Conservation (phyloP, 148 eudicot genomes). For the Gaultheria prostrata region DNA sequence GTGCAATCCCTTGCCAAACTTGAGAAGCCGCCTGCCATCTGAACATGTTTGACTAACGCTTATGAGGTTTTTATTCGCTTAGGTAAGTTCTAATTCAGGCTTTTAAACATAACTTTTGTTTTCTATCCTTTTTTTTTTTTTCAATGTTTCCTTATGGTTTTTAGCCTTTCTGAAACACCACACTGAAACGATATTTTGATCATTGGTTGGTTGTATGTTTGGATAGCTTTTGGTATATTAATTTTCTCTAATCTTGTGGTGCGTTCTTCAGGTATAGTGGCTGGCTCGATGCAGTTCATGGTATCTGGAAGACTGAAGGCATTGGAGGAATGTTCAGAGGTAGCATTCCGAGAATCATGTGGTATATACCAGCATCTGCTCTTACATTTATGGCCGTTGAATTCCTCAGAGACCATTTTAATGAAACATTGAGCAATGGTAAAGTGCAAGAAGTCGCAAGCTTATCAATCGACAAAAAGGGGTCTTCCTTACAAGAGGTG, state of each 20-base stretch:
- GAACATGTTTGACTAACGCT: background rate
- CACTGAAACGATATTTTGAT: background rate
- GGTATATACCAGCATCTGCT: slow-evolving; percentile 94
- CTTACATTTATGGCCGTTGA: slow-evolving; percentile 93
- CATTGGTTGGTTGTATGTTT: background rate
- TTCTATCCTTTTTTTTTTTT: too few relatives aligned
- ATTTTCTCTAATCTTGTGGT: background rate
- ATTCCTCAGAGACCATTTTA: slow-evolving; percentile 71
- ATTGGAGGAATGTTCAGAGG: slow-evolving; percentile 68
- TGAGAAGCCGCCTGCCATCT: background rate
- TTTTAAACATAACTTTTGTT: background rate
- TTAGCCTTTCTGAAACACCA: background rate
- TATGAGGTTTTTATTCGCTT: background rate
- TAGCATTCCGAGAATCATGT: slow-evolving; percentile 73
- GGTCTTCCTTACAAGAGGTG: slow-evolving; percentile 45
- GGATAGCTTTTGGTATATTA: background rate
- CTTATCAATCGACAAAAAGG: slow-evolving; percentile 55
- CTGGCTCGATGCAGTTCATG: slow-evolving; percentile 67
- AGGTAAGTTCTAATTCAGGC: background rate
- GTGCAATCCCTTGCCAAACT: background rate
- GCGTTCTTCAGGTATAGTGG: slow-evolving; percentile 66
- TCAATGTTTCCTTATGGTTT: background rate
- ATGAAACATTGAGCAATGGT: slow-evolving; percentile 21
- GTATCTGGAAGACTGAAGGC: slow-evolving; percentile 79
- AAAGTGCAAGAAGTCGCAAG: slow-evolving; percentile 35